Base-by-base conservation (phyloP, 2,329 filamentous ascomycete genomes). In the Trichophyton mentagrophytes region DNA sequence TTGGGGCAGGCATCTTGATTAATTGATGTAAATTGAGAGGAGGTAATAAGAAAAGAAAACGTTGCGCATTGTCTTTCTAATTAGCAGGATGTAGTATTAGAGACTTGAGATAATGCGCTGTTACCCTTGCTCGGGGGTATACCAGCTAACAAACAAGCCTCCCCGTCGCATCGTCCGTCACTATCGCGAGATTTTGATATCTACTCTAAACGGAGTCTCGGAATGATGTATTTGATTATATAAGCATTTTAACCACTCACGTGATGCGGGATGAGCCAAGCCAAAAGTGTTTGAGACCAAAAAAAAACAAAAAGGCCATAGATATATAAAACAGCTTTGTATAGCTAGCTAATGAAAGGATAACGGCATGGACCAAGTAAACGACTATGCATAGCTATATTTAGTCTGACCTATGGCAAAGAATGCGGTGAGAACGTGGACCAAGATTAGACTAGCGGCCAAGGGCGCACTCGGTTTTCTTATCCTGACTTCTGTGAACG, bases 1-100 rank as follows among this genome's bases (percentile, higher is more conserved):
- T 64, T 56, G 70, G 66, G 38, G 72, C 73, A 57, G 72, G 72
- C 73, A 75, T 75, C 11, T 38, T 60, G 17, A 44, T 22, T 22
- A 36, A 56, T 9, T 36, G 40, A 44, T 15, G 13, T 36, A 9
- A 2, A 11, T 3, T 9, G 11, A 11, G 33, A 17, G 1, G 33
- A 4, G 20, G 38, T 40, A 33, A 22, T 17, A 33, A 42, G 5
- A 27, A 42, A 33, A 27, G 40, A 56, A 40, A n/a, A 56, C 11
- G 53, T 4, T 20, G 55, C 20, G 36, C 36, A 55, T 55, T 36
- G 25, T 55, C 15, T 11, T 49, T 25, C 46, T 9, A 9, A 5
- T 22, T 49, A 4, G 13, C 1, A 22, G 9, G 46, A 11, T 36
- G 11, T 1, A 49, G 20, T 49, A 27, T 49, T 27, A 49, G 9